Conservation (phyloP, 768 basidiomycete species). For the Termitomyces sp. region DNA sequence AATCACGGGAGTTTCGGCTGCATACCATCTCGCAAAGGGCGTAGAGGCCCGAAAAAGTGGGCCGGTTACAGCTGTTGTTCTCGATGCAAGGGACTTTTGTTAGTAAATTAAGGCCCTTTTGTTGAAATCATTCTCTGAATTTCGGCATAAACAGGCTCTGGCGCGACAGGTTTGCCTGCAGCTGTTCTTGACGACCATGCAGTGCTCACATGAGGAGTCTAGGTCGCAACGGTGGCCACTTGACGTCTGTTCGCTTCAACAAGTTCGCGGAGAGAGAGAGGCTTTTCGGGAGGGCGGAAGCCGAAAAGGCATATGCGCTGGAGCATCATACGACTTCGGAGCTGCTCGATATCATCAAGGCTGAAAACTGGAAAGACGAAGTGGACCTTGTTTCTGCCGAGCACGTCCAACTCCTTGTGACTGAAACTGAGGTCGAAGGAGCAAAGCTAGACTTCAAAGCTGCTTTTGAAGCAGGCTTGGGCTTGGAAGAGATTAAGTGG, state of each 20-base stretch:
- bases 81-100: constrained; percentile 90
- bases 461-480: constrained; percentile 47
- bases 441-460: constrained; percentile 43
- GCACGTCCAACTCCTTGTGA: constrained; percentile 44
- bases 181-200: background rate
- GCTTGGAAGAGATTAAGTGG: constrained; percentile 39
- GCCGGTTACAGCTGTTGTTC: constrained; percentile 32
- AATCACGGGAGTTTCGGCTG: constrained; percentile 70
- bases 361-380: constrained; percentile 33
- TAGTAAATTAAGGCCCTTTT: constrained; percentile 5
- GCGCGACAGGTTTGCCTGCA: constrained; percentile 57
- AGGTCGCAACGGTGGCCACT: constrained; percentile 83
- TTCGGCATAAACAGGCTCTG: constrained; percentile 45
- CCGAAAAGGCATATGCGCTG: constrained; percentile 44
- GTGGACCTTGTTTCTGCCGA: constrained; percentile 63
- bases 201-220: background rate
- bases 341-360: constrained; percentile 44
- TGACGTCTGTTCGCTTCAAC: constrained; percentile 45
- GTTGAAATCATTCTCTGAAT: background rate
- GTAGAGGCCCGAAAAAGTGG: constrained; percentile 13
- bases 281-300: constrained; percentile 47
- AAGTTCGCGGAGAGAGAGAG: constrained; percentile 34
- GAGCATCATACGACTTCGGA: constrained; percentile 51
- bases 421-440: constrained; percentile 33
- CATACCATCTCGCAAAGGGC: constrained; percentile 60